Base-by-base conservation (phyloP, 768 basidiomycete genomes). In the Roridomyces roridus region DNA sequence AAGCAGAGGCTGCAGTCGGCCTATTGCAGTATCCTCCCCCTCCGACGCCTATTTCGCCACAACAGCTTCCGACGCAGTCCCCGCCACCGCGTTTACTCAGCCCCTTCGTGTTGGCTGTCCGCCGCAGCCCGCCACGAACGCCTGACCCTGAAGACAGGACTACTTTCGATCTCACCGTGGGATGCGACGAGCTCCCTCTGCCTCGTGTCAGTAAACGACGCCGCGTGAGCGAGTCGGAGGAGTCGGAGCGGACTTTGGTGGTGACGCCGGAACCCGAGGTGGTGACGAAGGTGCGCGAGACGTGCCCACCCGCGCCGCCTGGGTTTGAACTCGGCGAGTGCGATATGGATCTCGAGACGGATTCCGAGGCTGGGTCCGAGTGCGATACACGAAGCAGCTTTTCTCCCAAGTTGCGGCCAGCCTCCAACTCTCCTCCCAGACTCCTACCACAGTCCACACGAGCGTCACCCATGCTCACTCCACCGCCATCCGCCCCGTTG, bases 301-400 rank as follows among this genome's bases (percentile, higher is more conserved):
- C 58, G 11, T 51, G 44, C 36, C 49, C 53, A 29, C 25, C 52
- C 25, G 57, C 23, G 29, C 29, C 29, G 29, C 29, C 31, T 34
- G 31, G 31, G 7, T 34, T 11, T 8, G 31, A 10, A 4, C 31
- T 11, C 23, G 61, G 61, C 21, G 61, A 63, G 39, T 59, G 61
- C 53, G 61, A 63, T 46, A 63, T 63, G 61, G 57, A 63, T 35
- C 57, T 63, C 29, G 57, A 55, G 21, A 46, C 61, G 4, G 61
- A 47, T 14, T 53, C 40, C 35, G 61, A 62, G 29, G 55, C 53
- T 4, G 51, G 39, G 1, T 34, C 20, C 5, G 39, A 26, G 29
- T 42, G 36, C 12, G 49, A 39, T 15, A 40, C 28, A 44, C 39
- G 4, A 37, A 29, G 4, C 11, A 6, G 6, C 34, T 8, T 4